Percentiles rank a stretch among this genome's conserved stretches.
Conservation (phyloP, 331 rosid species). For the Rhamnella rubrinervis region DNA sequence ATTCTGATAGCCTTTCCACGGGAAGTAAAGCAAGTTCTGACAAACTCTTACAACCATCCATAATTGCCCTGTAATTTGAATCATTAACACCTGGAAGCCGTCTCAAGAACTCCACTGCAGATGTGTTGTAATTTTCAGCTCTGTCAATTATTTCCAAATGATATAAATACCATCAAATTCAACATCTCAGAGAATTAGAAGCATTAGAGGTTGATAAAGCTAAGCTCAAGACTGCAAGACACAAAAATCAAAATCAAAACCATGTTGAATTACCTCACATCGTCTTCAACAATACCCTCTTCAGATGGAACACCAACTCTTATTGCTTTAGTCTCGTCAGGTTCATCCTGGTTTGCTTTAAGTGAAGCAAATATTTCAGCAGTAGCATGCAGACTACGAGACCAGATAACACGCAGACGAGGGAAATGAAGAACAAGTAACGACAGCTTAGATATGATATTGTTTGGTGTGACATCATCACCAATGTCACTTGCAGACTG, state of each 20-base stretch:
- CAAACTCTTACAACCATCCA: slow-evolving; percentile 88
- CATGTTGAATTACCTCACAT: slow-evolving; percentile 60
- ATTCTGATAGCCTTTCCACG: slow-evolving; percentile 62
- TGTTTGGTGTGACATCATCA: slow-evolving; percentile 88
- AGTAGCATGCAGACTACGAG: slow-evolving; percentile 90
- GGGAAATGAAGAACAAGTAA: slow-evolving; percentile 88
- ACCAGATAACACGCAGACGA: slow-evolving; percentile 90
- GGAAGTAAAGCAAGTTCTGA: slow-evolving; percentile 91
- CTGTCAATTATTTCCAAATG: slow-evolving; percentile 26
- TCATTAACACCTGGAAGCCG: slow-evolving; percentile 91
- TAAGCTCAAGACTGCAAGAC: neutral
- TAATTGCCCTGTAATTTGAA: slow-evolving; percentile 80
- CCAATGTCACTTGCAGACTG: slow-evolving; percentile 97
- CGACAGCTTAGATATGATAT: slow-evolving; percentile 87
- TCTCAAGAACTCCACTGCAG: slow-evolving; percentile 89
- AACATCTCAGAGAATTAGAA: too few relatives aligned
- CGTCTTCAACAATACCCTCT: slow-evolving; percentile 84
- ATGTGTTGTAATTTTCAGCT: slow-evolving; percentile 96
- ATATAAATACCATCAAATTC: too few relatives aligned
- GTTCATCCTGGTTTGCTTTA: slow-evolving; percentile 95
- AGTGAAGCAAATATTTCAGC: slow-evolving; percentile 85
- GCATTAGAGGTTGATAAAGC: neutral
- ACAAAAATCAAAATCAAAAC: neutral
- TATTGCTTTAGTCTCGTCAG: slow-evolving; percentile 78
- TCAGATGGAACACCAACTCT: slow-evolving; percentile 97